Base-by-base conservation (phyloP, 495 filamentous ascomycete genomes). In the Penicillium canariense region DNA sequence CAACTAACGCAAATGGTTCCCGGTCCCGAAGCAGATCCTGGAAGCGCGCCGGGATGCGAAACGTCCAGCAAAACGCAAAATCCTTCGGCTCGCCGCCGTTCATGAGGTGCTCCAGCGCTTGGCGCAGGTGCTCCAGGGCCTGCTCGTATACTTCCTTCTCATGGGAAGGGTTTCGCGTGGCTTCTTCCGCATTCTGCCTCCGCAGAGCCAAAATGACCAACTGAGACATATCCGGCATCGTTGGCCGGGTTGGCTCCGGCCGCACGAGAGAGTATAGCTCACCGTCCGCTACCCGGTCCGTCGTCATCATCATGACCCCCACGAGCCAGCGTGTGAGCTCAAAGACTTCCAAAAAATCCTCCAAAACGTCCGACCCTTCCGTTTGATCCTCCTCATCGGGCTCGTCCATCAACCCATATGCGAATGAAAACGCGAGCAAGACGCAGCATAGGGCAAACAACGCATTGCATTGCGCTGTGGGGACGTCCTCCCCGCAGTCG, bases 1-100 rank as follows among this genome's bases (percentile, higher is more conserved):
- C 65, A 9, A 79, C 68, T 31, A 83, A 50, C 4, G 86, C 81
- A 35, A 84, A 78, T 0, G 84, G 81, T 31, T 76, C 68, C 9
- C 70, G 71, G 34, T 76, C 62, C 9, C 71, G 69, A 4, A 83
- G 75, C 20, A 83, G 67, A 0, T 76, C 71, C 12, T 82, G 58
- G 59, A 83, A 87, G 10, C 68, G 63, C 2, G 72, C 56, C 0
- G 80, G 77, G 4, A 84, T 66, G 10, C 77, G 77, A 14, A 80
- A 72, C 7, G 71, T 71, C 80, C 77, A 85, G 12, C 71, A 64
- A 50, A 79, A 78, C 0, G 73, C 70, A 28, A 74, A 67, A 5
- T 71, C 50, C 55, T 63, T 71, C 38, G 62, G 71, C 57, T 72
- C 73, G 14, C 63, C 64, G 8, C 67, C 68, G 44, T 60, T 68